Evolutionary conservation across 306 rosid genomes (phyloP).

Genomic region (Canavalia ensiformis): DNA sequence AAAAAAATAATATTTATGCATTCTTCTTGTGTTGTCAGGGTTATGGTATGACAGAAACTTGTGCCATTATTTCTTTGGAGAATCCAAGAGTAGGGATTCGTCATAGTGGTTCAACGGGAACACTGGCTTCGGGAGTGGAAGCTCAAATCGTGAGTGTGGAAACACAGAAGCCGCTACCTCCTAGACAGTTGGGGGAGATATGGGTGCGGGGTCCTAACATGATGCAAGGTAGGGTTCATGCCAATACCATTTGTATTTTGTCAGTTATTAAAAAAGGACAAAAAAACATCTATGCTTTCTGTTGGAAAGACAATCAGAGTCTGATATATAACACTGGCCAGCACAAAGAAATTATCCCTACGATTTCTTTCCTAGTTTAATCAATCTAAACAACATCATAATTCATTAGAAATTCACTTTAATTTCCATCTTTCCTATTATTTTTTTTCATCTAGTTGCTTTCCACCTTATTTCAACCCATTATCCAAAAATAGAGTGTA

Average conservation of each 20-base stretch:
- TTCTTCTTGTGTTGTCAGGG: slow-evolving; percentile 53
- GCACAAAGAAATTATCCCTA: no score
- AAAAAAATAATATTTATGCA: not conserved
- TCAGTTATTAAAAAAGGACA: no score
- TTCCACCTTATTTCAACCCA: no score
- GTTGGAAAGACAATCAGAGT: no score
- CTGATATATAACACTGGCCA: no score
- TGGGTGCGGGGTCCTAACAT: slow-evolving; percentile 84
- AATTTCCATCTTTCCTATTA: no score
- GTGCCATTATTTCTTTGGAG: slow-evolving; percentile 69
- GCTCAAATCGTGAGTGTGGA: slow-evolving; percentile 73
- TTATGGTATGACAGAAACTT: slow-evolving; percentile 92
- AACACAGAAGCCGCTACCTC: slow-evolving; percentile 75
- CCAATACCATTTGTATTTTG: not conserved
- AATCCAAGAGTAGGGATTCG: slow-evolving; percentile 59
- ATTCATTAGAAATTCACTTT: no score
- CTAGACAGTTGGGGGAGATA: slow-evolving; percentile 79
- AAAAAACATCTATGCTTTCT: no score
- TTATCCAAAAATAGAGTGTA: no score
- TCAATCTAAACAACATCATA: no score
- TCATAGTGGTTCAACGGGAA: slow-evolving; percentile 74
- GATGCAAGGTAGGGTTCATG: slow-evolving; percentile 67
- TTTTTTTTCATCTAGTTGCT: no score
- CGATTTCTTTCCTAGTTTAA: no score
- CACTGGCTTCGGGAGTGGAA: slow-evolving; percentile 70